A percentile compares a stretch with the other conserved stretches of the same genome.
Evolutionary conservation across 1,284 basidiomycete species (phyloP).

Genomic region (Rhodotorula mucilaginosa): DNA sequence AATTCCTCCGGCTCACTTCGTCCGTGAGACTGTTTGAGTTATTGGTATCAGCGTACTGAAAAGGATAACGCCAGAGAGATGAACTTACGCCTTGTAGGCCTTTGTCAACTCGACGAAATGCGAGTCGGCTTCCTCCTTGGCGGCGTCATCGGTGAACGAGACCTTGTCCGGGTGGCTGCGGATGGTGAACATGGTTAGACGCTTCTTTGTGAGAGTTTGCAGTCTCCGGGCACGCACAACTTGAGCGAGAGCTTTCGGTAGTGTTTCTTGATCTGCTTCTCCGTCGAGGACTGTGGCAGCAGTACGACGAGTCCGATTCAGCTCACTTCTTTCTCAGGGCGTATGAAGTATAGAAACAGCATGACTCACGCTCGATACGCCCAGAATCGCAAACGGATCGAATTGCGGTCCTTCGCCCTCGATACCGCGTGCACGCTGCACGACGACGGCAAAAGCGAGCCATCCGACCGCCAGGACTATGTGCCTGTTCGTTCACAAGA

Average conservation of each 20-base stretch:
- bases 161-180: conserved; percentile 95
- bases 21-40: conserved; percentile 70
- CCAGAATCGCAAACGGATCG: conserved; percentile 92
- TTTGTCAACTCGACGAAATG: conserved; percentile 94
- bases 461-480: conserved; percentile 50
- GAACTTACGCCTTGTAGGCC: conserved; percentile 86
- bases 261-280: conserved; percentile 94
- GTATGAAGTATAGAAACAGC: too few relatives aligned
- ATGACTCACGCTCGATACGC: conserved; percentile 63
- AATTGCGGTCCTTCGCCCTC: conserved; percentile 68
- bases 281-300: conserved; percentile 59
- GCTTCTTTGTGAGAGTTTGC: background rate
- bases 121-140: conserved; percentile 80
- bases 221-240: conserved; percentile 59
- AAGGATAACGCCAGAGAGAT: too few relatives aligned
- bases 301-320: background rate
- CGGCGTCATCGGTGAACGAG: conserved; percentile 72
- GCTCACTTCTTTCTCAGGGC: too few relatives aligned
- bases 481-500: conserved; percentile 16
- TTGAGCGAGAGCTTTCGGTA: conserved; percentile 89
- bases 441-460: conserved; percentile 48
- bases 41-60: too few relatives aligned
- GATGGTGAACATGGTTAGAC: too few relatives aligned
- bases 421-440: conserved; percentile 36
- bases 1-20: conserved; percentile 87